phyloP scores from a whole-genome alignment of 2,329 filamentous ascomycete genomes.

The Fusarium kyushuense region DNA sequence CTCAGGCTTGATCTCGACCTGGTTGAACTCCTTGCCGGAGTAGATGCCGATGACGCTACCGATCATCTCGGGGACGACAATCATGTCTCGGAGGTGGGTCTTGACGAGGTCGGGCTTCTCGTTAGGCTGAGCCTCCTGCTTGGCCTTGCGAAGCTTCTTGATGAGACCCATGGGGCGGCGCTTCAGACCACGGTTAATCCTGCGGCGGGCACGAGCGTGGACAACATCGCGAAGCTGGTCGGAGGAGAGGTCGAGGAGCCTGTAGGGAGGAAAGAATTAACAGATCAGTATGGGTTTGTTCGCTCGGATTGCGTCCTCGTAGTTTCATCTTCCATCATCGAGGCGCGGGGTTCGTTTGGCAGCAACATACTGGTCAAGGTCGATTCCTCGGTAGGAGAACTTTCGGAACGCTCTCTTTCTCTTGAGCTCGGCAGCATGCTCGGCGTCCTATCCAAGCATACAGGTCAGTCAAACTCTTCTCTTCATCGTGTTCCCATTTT shows the following conservation, averaged over 20 bases:
- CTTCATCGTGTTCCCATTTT: slow-evolving; percentile 6
- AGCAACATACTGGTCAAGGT: slow-evolving; percentile 93
- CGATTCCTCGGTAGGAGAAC: slow-evolving; percentile 99
- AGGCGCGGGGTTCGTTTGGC: slow-evolving; percentile 46
- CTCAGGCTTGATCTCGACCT: slow-evolving; percentile 99
- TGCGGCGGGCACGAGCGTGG: slow-evolving; percentile 96
- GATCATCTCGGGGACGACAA: slow-evolving; percentile 99
- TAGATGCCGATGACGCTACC: slow-evolving; percentile 98
- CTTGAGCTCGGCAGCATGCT: slow-evolving; percentile 99
- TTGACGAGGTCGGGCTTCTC: slow-evolving; percentile 99
- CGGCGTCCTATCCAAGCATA: slow-evolving; percentile 77
- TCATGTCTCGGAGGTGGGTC: slow-evolving; percentile 99
- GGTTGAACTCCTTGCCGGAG: slow-evolving; percentile 99
- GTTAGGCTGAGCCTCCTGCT: slow-evolving; percentile 98
- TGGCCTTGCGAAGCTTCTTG: slow-evolving; percentile 99
- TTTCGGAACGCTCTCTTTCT: slow-evolving; percentile 99
- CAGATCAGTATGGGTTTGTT: slow-evolving; percentile 39
- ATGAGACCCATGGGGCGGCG: slow-evolving; percentile 99
- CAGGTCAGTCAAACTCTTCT: slow-evolving; percentile 48
- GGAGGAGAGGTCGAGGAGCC: slow-evolving; percentile 97
- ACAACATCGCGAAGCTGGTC: slow-evolving; percentile 99
- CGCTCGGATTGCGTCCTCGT: slow-evolving; percentile 17
- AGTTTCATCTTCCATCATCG: slow-evolving; percentile 28
- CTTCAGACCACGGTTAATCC: slow-evolving; percentile 99
- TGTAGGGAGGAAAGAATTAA: slow-evolving; percentile 56